Evolutionary conservation across 2,329 filamentous ascomycete genomes (phyloP), one percentile per base, ranked within the genome.

Genomic region (Colletotrichum caudatum): DNA sequence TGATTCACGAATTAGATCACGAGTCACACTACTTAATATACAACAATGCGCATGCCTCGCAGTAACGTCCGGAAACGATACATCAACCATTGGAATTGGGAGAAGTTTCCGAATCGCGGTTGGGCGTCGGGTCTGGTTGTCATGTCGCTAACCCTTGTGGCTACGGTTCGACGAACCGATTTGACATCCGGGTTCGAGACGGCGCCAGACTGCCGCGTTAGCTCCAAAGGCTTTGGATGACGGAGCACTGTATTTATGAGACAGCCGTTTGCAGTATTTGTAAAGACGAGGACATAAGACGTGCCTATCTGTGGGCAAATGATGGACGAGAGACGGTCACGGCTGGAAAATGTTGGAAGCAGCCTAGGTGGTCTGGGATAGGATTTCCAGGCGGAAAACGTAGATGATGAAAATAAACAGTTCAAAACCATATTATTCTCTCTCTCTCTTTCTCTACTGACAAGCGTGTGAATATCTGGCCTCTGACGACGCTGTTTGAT

Each of bases 11-110:
- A 69, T n/a, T 64, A 71, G 53, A 69, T 44, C 58, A 69, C 69
- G 69, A 61, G 60, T 54, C 46, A 62, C 50, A 64, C 37, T 56
- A 48, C 64, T 67, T 69, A 72, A 72, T 72, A 60, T 20, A 69
- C 54, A 64, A 50, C 35, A 46, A 64, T 69, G 60, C 58, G 51
- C 48, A 69, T 60, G 48, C 35, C 54, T 41, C 39, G 54, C 60
- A 64, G 69, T 35, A 50, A 54, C 29, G 54, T 33, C 54, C 41
- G 54, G 48, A 53, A 63, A 59, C 48, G 53, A 60, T 33, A 46
- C 64, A 46, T 20, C 20, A n/a, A 57, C 26, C 54, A 44, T 37
- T n/a, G 51, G 44, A 20, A 58, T 23, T 58, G 23, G 46, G 23
- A 69, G 64, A 50, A 44, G 20, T 6, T 37, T 57, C 33, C 20